Base-by-base conservation (phyloP, 2,329 filamentous ascomycete species). In the Plenodomus lindquistii region DNA sequence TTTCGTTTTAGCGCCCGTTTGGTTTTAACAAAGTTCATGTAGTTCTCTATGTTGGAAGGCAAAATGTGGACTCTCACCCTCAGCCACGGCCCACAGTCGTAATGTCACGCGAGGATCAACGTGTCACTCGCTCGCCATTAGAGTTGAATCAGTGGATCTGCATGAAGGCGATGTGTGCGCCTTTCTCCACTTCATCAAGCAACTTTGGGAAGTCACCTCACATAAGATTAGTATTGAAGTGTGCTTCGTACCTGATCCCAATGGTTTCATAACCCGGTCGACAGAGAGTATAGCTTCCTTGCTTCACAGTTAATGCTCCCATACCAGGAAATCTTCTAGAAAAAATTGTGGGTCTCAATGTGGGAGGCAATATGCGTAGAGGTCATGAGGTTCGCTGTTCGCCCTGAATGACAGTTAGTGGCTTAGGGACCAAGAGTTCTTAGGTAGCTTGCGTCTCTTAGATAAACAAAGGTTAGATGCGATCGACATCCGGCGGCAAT, bases 311-410 rank as follows among this genome's bases (percentile, higher is more conserved):
- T 4, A 15, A 11, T 31, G 27, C 27, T 31, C 11, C 4, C 27
- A 55, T 44, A 40, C 37, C 49, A 42, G 40, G 38, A 49, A 62
- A 53, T 42, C 40, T 67, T 65, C 62, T 44, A 64, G 59, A 59
- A 63, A 46, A 27, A 43, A 48, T 48, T 37, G 38, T 55, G 50
- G 59, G 50, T 21, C 57, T 46, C 31, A 35, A 51, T 50, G 40
- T 31, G 56, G 54, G 57, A 62, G 42, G 52, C 51, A 54, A 63
- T 57, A 34, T 59, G 46, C 40, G 40, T 16, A 40, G 36, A 51
- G 55, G 57, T 60, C 57, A 61, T 56, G 52, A 61, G 59, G 46
- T 55, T 61, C 56, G 50, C 44, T 16, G 20, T 50, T 42, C 50
- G 47, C 45, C 48, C 47, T 50, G 51, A 37, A 39, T 37, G 47